Base-by-base conservation (phyloP, 1,139 yeast species). In the Lodderomyces orthopsilosis region DNA sequence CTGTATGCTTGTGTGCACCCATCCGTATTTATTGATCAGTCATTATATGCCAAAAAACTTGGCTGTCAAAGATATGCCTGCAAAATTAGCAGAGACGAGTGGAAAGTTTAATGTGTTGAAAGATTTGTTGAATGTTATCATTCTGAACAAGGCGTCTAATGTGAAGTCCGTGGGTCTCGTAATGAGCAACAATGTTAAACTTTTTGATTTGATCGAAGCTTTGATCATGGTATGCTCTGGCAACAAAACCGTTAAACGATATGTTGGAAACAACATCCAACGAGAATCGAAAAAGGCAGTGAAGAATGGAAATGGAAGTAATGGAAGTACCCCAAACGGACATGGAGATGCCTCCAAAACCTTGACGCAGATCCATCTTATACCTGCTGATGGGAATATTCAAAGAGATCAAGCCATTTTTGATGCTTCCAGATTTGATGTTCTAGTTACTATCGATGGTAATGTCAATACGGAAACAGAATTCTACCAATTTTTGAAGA, bases 31-130 rank as follows among this genome's bases (percentile, higher is more conserved):
- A 41, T 65, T 93, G 43, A 89, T 91, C 42, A 85, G 83, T 50
- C 95, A 89, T 59, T 85, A 86, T 55, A 76, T 89, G 75, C 98
- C 97, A 21, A 89, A 87, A 58, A 84, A 85, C 50, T 66, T 91
- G 46, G 74, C 83, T 6, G 79, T 83, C 43, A 83, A 85, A 59
- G 96, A 90, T 52, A 82, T 85, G 51, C 93, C 95, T 2, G 70
- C 70, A 34, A 79, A 84, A 55, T 63, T 91, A 42, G 85, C 85
- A 10, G 91, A 85, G 41, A 83, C 94, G 4, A 84, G 95, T 58
- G 97, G 97, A 22, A 91, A 90, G 59, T 90, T 90, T 63, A 74
- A 74, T 46, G 87, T 84, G 1, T 64, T 89, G 47, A 75, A 74
- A 44, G 86, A 85, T 58, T 60, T 84, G 44, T 57, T 83, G 35